Evolutionary conservation across 2,329 filamentous ascomycete genomes (phyloP).

Genomic region (Venturia effusa): DNA sequence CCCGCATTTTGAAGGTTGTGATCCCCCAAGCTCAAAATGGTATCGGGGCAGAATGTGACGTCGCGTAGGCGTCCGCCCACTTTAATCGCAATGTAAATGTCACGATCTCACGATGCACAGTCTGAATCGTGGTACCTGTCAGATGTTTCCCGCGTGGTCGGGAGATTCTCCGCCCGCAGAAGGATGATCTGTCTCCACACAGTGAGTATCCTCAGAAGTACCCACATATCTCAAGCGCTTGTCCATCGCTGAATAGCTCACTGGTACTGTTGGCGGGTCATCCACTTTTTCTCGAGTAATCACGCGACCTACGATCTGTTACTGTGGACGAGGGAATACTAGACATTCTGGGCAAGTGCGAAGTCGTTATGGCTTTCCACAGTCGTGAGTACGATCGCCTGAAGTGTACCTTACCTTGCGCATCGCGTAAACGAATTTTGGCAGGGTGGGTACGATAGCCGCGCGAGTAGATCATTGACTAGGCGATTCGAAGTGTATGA

Average conservation of each 20-base stretch:
- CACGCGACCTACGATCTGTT: not conserved
- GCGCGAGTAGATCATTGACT: not conserved
- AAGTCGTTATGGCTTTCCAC: not conserved
- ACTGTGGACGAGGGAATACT: not conserved
- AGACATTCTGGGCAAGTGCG: not conserved
- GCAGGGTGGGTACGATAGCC: not conserved
- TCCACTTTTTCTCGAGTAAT: not conserved
- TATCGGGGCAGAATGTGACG: not conserved
- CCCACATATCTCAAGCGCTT: not conserved
- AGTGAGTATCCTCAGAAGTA: too few relatives aligned
- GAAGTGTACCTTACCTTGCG: not conserved
- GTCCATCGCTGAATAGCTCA: not conserved
- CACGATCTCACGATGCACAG: not conserved
- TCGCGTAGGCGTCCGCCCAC: not conserved
- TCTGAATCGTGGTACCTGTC: not conserved
- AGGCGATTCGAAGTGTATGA: not conserved
- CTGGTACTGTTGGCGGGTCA: not conserved
- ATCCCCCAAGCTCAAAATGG: not conserved
- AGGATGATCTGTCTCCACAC: not conserved
- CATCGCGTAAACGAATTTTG: not conserved
- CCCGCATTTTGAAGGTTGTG: not conserved
- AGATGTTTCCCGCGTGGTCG: not conserved
- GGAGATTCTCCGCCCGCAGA: not conserved
- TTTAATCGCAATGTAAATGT: conserved; percentile 1
- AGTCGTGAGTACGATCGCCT: not conserved